A percentile compares a stretch with the other conserved stretches of the same genome.
These are phyloP conservation scores for Hymenoscyphus albidus DNA, from an alignment of 2,329 filamentous ascomycete genomes.

Conservation along the genomic window DNA sequence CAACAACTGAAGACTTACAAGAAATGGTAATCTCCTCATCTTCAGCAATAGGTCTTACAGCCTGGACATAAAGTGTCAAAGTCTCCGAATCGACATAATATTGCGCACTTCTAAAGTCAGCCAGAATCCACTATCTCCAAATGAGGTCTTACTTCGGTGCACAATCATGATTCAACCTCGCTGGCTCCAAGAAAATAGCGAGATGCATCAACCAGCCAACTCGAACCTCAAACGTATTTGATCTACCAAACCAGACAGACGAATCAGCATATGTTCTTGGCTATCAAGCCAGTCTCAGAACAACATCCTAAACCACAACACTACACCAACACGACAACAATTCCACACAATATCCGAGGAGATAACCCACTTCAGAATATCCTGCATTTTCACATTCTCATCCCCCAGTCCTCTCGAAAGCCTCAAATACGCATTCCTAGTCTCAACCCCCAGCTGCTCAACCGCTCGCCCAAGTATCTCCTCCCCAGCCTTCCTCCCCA, in stretches of 20 bases:
- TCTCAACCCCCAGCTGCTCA: slow-evolving; percentile 5
- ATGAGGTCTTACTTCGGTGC: slow-evolving; percentile 37
- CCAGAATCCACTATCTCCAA: background rate
- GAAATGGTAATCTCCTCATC: slow-evolving; percentile 42
- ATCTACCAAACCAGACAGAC: background rate
- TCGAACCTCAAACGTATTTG: slow-evolving; percentile 17
- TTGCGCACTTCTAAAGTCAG: slow-evolving; percentile 10
- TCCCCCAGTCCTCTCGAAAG: slow-evolving; percentile 10
- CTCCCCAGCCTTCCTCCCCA: slow-evolving; percentile 4
- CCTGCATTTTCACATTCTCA: slow-evolving; percentile 8
- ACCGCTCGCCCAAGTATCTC: slow-evolving; percentile 7
- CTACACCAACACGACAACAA: background rate
- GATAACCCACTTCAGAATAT: slow-evolving; percentile 12
- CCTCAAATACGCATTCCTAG: slow-evolving; percentile 5
- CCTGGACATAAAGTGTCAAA: slow-evolving; percentile 40
- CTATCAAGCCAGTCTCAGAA: background rate
- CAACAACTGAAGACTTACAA: slow-evolving; percentile 19
- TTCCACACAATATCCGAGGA: background rate
- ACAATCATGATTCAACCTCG: slow-evolving; percentile 41
- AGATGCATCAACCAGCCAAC: slow-evolving; percentile 15
- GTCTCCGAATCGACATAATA: slow-evolving; percentile 35
- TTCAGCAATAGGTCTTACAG: slow-evolving; percentile 33
- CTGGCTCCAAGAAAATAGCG: slow-evolving; percentile 37
- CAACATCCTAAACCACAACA: background rate
- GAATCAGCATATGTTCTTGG: background rate